Percentiles rank a stretch among this genome's conserved stretches.
phyloP scores from a whole-genome alignment of 2,329 filamentous ascomycete genomes.

The Didymella sp. region DNA sequence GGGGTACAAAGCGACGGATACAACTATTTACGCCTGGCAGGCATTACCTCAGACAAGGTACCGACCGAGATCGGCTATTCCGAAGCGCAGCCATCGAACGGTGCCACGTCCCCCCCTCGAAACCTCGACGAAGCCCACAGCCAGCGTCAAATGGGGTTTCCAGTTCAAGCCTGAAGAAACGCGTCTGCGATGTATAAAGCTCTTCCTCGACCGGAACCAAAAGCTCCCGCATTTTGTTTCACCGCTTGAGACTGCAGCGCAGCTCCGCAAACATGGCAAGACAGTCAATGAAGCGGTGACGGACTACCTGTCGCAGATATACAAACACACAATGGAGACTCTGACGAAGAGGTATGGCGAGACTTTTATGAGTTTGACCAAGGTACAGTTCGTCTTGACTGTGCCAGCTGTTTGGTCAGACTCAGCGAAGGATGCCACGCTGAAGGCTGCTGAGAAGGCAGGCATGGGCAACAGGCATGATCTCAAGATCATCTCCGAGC shows the following conservation, averaged over 20 bases:
- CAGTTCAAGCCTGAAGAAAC: constrained; percentile 81
- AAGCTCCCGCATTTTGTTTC: constrained; percentile 83
- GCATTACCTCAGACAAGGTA: constrained; percentile 85
- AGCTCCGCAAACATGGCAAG: constrained; percentile 76
- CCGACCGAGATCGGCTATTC: constrained; percentile 75
- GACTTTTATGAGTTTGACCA: constrained; percentile 77
- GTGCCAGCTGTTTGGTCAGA: constrained; percentile 82
- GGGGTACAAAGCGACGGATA: neutral
- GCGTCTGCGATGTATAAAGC: constrained; percentile 80
- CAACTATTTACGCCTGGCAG: constrained; percentile 29
- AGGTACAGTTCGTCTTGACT: constrained; percentile 80
- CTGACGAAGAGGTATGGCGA: constrained; percentile 77
- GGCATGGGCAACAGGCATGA: constrained; percentile 75
- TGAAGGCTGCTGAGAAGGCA: constrained; percentile 77
- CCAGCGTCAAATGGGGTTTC: constrained; percentile 74
- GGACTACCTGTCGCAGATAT: constrained; percentile 79
- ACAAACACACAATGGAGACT: constrained; percentile 79
- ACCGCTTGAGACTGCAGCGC: constrained; percentile 76
- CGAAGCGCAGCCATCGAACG: constrained; percentile 22
- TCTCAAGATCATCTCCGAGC: constrained; percentile 81
- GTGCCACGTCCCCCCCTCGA: constrained; percentile 32
- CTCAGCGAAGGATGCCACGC: constrained; percentile 81
- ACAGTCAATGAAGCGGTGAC: constrained; percentile 80
- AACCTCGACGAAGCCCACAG: constrained; percentile 26
- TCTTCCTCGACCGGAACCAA: constrained; percentile 81